A percentile compares a stretch with the other conserved stretches of the same genome.
phyloP scores from a whole-genome alignment of 2,329 filamentous ascomycete genomes.

The Colletotrichum sojae region DNA sequence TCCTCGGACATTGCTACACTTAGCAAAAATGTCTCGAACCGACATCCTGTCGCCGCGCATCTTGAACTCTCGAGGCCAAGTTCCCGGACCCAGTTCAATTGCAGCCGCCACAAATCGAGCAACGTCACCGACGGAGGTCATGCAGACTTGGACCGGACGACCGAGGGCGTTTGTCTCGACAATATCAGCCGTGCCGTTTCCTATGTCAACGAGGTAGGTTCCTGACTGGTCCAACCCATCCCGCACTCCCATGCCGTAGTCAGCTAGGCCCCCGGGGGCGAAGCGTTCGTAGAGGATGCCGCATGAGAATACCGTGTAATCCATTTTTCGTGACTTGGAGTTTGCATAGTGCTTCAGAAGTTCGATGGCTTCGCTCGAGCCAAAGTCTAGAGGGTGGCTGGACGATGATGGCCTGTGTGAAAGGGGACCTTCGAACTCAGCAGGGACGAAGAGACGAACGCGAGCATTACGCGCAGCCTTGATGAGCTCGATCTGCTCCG shows the following conservation, averaged over 20 bases:
- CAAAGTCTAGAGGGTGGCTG: constrained; percentile 73
- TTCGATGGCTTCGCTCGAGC: constrained; percentile 68
- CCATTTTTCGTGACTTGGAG: constrained; percentile 65
- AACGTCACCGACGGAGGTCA: constrained; percentile 80
- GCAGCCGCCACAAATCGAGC: constrained; percentile 80
- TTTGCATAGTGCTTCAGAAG: constrained; percentile 68
- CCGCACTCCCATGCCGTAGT: constrained; percentile 71
- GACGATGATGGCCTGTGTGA: constrained; percentile 61
- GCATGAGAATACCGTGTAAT: constrained; percentile 80
- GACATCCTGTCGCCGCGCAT: constrained; percentile 78
- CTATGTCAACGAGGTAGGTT: constrained; percentile 76
- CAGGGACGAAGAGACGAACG: constrained; percentile 80
- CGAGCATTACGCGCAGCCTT: constrained; percentile 76
- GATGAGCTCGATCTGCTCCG: constrained; percentile 78
- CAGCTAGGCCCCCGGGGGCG: constrained; percentile 74
- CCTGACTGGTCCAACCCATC: constrained; percentile 70
- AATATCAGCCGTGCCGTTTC: constrained; percentile 70
- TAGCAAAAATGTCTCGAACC: constrained; percentile 70
- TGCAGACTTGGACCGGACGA: constrained; percentile 68
- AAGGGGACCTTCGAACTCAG: constrained; percentile 80
- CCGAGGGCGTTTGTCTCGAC: constrained; percentile 68
- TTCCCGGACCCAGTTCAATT: constrained; percentile 70
- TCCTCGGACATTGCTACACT: constrained; percentile 65
- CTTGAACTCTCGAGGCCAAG: constrained; percentile 78
- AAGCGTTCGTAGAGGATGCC: constrained; percentile 85